Evolutionary conservation across 2,329 filamentous ascomycete species (phyloP).

Genomic region (Fusarium sp.): DNA sequence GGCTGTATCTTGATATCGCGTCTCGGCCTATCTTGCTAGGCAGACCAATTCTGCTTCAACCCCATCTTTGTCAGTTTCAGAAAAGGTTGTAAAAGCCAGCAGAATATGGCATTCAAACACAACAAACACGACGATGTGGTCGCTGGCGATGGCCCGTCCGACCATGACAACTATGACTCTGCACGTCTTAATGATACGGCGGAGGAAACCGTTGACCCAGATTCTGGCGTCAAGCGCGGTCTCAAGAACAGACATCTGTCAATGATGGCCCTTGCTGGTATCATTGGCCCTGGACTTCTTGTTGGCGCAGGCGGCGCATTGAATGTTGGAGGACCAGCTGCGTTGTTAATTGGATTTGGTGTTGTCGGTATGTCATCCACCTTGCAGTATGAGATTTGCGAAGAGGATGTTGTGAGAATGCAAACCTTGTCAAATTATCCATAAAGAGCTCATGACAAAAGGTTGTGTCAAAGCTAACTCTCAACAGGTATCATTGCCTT

Average conservation of each 20-base stretch:
- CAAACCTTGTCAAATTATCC: not conserved
- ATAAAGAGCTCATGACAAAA: not conserved
- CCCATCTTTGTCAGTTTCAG: not conserved
- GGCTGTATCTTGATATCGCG: constrained; percentile 1
- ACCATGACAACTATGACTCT: constrained; percentile 39
- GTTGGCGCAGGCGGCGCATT: constrained; percentile 79
- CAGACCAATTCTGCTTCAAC: constrained; percentile 1
- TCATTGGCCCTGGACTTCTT: constrained; percentile 77
- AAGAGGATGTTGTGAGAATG: not conserved
- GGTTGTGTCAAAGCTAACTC: constrained; percentile 31
- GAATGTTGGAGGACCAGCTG: constrained; percentile 76
- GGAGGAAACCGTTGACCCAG: constrained; percentile 66
- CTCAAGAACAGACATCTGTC: constrained; percentile 76
- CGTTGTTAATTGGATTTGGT: constrained; percentile 79
- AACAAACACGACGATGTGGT: constrained; percentile 40
- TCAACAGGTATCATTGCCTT: constrained; percentile 69
- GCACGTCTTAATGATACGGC: constrained; percentile 32
- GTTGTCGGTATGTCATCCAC: constrained; percentile 66
- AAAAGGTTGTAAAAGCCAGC: constrained; percentile 27
- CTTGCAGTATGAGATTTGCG: not conserved
- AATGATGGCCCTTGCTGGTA: constrained; percentile 75
- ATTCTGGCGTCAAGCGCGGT: constrained; percentile 76
- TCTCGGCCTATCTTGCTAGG: constrained; percentile 4
- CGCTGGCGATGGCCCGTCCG: constrained; percentile 39
- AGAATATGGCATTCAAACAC: constrained; percentile 29